phyloP scores from a whole-genome alignment of 2,329 filamentous ascomycete genomes.

The Parasarocladium wereldwijsianum region DNA sequence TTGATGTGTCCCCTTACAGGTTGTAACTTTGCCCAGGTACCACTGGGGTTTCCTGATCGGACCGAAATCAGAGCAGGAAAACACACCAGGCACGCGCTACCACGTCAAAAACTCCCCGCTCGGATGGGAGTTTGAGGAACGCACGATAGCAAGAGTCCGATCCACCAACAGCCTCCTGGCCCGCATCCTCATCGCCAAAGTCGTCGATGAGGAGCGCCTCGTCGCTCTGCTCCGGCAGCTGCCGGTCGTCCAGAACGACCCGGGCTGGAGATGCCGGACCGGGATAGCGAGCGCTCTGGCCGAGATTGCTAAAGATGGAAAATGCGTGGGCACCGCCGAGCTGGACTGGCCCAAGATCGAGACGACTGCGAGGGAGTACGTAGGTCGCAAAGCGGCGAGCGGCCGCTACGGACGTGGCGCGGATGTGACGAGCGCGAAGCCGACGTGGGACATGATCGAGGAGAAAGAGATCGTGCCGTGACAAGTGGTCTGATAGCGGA shows the following conservation, averaged over 20 bases:
- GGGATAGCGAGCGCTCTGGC: constrained; percentile 22
- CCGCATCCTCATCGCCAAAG: constrained; percentile 22
- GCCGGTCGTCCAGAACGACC: constrained; percentile 18
- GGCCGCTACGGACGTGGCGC: constrained; percentile 9
- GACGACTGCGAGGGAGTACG: constrained; percentile 18
- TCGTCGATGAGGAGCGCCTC: constrained; percentile 18
- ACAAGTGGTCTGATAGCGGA: too few species aligned
- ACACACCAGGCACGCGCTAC: constrained; percentile 14
- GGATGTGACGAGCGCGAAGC: constrained; percentile 11
- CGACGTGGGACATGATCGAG: constrained; percentile 15
- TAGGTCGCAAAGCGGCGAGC: constrained; percentile 14
- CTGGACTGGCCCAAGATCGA: constrained; percentile 23
- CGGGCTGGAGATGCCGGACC: constrained; percentile 21
- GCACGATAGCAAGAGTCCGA: constrained; percentile 7
- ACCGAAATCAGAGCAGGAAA: constrained; percentile 12
- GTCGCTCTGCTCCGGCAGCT: constrained; percentile 14
- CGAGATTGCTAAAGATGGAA: constrained; percentile 17
- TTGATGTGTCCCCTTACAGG: neutral
- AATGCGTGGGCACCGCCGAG: too few species aligned
- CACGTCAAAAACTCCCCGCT: constrained; percentile 22
- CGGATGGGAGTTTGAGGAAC: constrained; percentile 55
- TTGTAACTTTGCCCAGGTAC: constrained; percentile 9
- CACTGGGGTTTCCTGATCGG: constrained; percentile 16
- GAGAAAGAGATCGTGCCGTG: too few species aligned
- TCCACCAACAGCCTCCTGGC: constrained; percentile 16